Evolutionary conservation across 2,329 filamentous ascomycete genomes (phyloP), one percentile per base, ranked within the genome.

Genomic region (Phyllosticta citrichinensis): DNA sequence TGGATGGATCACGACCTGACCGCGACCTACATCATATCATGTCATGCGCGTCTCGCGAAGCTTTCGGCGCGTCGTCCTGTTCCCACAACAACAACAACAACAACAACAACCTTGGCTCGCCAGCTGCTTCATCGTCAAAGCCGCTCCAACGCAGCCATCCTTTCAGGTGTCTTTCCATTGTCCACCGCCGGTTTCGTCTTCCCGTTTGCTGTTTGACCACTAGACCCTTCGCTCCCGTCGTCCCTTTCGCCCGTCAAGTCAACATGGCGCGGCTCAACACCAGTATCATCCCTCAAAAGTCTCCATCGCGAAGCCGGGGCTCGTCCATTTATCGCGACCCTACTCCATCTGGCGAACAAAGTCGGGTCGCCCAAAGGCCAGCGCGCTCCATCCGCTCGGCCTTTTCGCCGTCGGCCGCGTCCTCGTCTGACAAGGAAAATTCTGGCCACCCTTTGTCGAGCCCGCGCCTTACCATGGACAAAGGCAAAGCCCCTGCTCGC

Each of bases 371-470:
- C 14, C 52, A 27, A 20, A 24, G 52, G 17, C 25, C 33, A 17
- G 52, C 53, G 24, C 56, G 61, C 30, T 54, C 54, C 8, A 33
- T 17, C n/a, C 55, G 50, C 30, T 53, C 59, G 12, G 27, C 35
- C 24, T 14, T 52, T 5, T 55, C 53, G 50, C 57, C 60, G 35
- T 40, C 56, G 35, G 56, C 68, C 8, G 68, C 64, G 8, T 71
- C 71, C 1, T 70, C 64, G 10, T 76, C 75, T 10, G 77, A 80
- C 64, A 77, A 79, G 63, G 78, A 80, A 61, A 80, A 80, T 64
- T 47, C 40, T n/a, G 40, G 17, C 5, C 63, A 65, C 3, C 70
- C 68, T 4, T 60, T 70, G 17, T 50, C 11, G 27, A 63, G 64
- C 30, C 12, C 30, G n/a, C 27, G 50, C 27, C 17, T 20, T 10